Evolutionary conservation across 129 eudicot species (phyloP), one percentile per base, ranked within the genome.

Genomic region (Flaveria sonorensis): DNA sequence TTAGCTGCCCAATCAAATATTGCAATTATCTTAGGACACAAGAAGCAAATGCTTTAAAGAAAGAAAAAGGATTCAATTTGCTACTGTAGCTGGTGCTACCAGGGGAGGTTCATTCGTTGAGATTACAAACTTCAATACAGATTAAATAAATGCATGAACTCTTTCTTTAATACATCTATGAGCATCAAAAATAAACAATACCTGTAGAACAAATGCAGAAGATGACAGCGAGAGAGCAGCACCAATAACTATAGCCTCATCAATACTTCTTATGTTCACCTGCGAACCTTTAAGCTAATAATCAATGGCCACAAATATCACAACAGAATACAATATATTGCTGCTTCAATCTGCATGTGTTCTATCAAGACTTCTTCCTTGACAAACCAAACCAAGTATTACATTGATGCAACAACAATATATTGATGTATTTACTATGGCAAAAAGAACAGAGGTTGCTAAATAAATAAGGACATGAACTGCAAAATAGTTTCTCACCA

Each of bases 151-250:
- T 64, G 70, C 47, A 64, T 32, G 47, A 18, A 16, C 20, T 65
- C 47, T 36, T 65, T 65, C 48, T 39, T 65, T 1, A 16, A 50
- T 61, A 3, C 16, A 57, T 72, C 14, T 21, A 61, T 62, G 72
- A 56, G 18, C 51, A 62, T 85, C 7, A 15, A 78, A 39, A 59
- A 47, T 57, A 12, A 53, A 53, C 53, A 55, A 39, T 85, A 94
- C 98, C 98, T 94, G 97, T 76, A 94, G 85, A 81, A 94, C 98
- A 83, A 94, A 94, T 56, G 98, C 98, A 30, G 98, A 94, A 83
- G 98, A 94, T 77, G 97, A 94, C 75, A 93, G 75, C 40, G 97
- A 94, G 59, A 94, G 89, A 84, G 98, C 98, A 64, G 97, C 98
- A 68, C 98, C 98, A 56, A 91, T 94, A 4, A 94, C 97, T 71